These are phyloP conservation scores for Aspergillus neoniger DNA, from an alignment of 2,329 filamentous ascomycete species.

Conservation along the genomic window DNA sequence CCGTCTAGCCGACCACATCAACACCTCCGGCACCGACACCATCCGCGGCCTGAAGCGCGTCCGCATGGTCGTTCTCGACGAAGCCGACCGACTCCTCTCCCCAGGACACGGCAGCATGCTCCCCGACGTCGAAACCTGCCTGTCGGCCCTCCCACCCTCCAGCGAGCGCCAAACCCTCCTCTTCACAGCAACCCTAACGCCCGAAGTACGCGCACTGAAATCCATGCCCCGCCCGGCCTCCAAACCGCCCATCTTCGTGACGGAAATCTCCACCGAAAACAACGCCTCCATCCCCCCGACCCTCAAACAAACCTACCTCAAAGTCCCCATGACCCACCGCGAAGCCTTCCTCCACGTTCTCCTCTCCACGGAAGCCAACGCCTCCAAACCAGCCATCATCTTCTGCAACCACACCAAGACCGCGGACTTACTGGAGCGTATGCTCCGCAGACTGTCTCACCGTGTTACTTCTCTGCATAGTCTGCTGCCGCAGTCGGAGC, in stretches of 20 bases:
- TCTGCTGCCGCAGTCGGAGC: conserved; percentile 77
- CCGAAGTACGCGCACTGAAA: conserved; percentile 85
- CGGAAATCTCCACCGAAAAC: conserved; percentile 72
- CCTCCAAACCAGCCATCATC: conserved; percentile 77
- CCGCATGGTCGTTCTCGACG: conserved; percentile 87
- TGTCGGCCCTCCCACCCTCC: conserved; percentile 76
- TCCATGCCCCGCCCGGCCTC: conserved; percentile 69
- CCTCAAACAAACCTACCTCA: conserved; percentile 79
- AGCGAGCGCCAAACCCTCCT: conserved; percentile 84
- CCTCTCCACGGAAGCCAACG: conserved; percentile 74
- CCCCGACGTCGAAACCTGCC: conserved; percentile 87
- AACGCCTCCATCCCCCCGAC: conserved; percentile 77
- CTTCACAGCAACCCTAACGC: conserved; percentile 93
- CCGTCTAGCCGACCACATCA: conserved; percentile 88
- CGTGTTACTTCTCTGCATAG: conserved; percentile 91
- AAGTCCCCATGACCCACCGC: conserved; percentile 86
- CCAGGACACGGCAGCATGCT: conserved; percentile 81
- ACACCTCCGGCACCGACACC: conserved; percentile 87
- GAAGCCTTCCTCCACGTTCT: conserved; percentile 94
- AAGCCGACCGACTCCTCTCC: conserved; percentile 85
- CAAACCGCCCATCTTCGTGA: conserved; percentile 79
- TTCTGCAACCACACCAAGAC: conserved; percentile 93
- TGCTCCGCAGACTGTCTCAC: conserved; percentile 82
- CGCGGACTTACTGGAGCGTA: conserved; percentile 84
- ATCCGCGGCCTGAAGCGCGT: conserved; percentile 77